Evolutionary conservation across 1,139 yeast genomes (phyloP).

Genomic region (Kodamaea fungicola): DNA sequence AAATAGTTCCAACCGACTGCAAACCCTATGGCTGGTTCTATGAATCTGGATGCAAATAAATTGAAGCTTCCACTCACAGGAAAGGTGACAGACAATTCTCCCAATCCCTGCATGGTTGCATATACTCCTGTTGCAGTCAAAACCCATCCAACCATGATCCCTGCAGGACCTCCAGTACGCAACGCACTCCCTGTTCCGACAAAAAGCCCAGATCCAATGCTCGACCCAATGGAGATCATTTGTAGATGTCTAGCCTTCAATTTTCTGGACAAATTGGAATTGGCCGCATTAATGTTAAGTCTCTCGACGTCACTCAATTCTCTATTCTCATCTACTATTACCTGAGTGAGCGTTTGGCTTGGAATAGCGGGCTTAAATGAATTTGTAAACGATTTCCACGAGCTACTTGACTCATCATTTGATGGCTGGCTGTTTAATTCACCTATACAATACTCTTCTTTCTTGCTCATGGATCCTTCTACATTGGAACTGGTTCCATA

Average conservation of each 20-base stretch:
- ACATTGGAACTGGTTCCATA: not conserved
- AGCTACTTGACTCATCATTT: slow-evolving; percentile 6
- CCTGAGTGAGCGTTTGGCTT: slow-evolving; percentile 17
- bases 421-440: not conserved
- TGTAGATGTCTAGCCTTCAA: slow-evolving; percentile 51
- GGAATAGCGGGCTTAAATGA: slow-evolving; percentile 35
- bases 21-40: slow-evolving; percentile 41
- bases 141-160: slow-evolving; percentile 51
- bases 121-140: slow-evolving; percentile 18
- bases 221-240: slow-evolving; percentile 64
- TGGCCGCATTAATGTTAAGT: slow-evolving; percentile 35
- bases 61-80: slow-evolving; percentile 42
- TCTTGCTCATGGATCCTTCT: too few species aligned
- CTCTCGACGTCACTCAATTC: slow-evolving; percentile 32
- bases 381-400: slow-evolving; percentile 28
- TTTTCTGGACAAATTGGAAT: slow-evolving; percentile 35
- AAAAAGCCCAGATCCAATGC: slow-evolving; percentile 61
- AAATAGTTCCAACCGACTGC: slow-evolving; percentile 45
- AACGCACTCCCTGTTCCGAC: slow-evolving; percentile 31
- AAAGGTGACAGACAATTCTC: slow-evolving; percentile 36
- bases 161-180: slow-evolving; percentile 70
- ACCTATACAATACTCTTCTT: too few species aligned
- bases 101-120: slow-evolving; percentile 39
- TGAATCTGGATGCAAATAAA: slow-evolving; percentile 36
- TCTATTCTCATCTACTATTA: slow-evolving; percentile 15